phyloP scores from a whole-genome alignment of 1,284 basidiomycete genomes.

The Cutaneotrichosporon sp. region DNA sequence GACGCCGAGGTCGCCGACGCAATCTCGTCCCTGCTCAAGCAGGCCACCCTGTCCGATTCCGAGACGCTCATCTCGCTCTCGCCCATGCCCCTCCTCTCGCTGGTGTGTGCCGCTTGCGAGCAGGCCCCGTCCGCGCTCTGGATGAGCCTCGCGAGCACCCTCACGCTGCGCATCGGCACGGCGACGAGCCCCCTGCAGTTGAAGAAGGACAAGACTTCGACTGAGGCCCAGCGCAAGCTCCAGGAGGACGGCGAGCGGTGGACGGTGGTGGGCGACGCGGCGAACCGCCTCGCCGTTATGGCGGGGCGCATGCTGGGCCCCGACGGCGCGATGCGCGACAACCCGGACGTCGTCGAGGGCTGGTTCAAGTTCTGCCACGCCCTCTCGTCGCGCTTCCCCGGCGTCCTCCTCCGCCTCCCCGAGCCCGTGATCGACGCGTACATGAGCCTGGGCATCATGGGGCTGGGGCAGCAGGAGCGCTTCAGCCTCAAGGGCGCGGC shows the following conservation, averaged over 20 bases:
- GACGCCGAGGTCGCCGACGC: conserved; percentile 71
- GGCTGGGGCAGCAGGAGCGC: conserved; percentile 75
- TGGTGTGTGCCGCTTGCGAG: conserved; percentile 74
- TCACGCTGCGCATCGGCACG: conserved; percentile 76
- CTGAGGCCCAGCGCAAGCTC: conserved; percentile 29
- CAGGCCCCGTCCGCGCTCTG: conserved; percentile 75
- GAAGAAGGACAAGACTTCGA: conserved; percentile 36
- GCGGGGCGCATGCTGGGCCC: conserved; percentile 62
- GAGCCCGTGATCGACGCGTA: conserved; percentile 67
- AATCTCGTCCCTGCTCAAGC: conserved; percentile 45
- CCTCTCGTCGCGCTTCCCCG: conserved; percentile 70
- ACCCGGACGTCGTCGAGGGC: conserved; percentile 83
- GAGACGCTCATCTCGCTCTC: conserved; percentile 74
- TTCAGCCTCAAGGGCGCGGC: conserved; percentile 81
- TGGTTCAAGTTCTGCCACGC: conserved; percentile 72
- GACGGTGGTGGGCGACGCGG: conserved; percentile 52
- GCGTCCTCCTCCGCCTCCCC: conserved; percentile 68
- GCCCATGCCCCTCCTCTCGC: conserved; percentile 71
- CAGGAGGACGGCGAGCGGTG: conserved; percentile 37
- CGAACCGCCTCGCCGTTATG: conserved; percentile 65
- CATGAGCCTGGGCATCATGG: conserved; percentile 69
- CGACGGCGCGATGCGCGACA: conserved; percentile 65
- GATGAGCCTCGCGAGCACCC: conserved; percentile 74
- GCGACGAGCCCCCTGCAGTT: conserved; percentile 54
- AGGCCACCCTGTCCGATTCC: conserved; percentile 40